Evolutionary conservation across 148 eudicot species (phyloP).

Genomic region (Chenopodium quinoa): DNA sequence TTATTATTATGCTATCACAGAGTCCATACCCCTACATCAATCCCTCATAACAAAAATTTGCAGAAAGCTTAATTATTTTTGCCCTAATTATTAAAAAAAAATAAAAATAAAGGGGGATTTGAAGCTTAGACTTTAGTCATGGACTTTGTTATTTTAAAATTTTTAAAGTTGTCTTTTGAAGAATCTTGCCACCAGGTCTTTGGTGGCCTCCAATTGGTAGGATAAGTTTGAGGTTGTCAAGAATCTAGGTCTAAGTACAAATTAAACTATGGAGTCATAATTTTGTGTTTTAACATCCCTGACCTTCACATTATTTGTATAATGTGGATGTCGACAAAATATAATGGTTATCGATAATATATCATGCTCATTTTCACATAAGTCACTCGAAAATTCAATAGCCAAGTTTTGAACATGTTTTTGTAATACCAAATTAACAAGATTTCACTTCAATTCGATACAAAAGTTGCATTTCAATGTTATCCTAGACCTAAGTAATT

Average conservation of each 20-base stretch:
- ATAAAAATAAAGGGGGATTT: no score
- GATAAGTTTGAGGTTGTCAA: background rate
- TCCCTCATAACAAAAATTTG: background rate
- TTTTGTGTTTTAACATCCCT: background rate
- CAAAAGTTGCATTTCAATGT: background rate
- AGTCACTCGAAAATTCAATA: no score
- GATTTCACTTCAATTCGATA: background rate
- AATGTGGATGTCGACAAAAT: background rate
- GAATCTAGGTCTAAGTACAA: background rate
- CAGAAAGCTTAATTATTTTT: background rate
- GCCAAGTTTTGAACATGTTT: no score
- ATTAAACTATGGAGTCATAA: no score
- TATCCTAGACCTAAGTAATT: background rate
- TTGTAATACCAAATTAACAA: background rate
- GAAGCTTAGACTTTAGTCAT: background rate
- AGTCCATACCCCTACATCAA: no score
- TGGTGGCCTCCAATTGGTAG: background rate
- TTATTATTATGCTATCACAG: no score
- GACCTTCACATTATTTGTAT: background rate
- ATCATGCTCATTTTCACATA: no score
- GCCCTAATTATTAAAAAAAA: no score
- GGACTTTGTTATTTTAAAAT: background rate
- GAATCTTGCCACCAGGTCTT: slow-evolving; percentile 5
- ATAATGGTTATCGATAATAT: background rate
- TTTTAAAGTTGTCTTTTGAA: no score